These are phyloP conservation scores for Pochonia chlamydosporia DNA, from an alignment of 2,329 filamentous ascomycete genomes.

Conservation along the genomic window DNA sequence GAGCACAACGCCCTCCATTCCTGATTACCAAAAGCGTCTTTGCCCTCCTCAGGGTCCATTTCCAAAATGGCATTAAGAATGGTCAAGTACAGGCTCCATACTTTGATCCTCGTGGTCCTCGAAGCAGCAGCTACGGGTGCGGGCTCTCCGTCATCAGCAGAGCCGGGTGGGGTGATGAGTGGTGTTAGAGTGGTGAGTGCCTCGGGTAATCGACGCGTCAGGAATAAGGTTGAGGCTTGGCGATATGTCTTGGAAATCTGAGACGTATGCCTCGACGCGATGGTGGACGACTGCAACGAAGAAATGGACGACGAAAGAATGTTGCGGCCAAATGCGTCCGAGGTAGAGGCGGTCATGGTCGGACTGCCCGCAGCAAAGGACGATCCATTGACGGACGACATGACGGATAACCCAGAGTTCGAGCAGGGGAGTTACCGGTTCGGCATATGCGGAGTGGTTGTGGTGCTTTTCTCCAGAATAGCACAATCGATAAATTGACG, in stretches of 20 bases:
- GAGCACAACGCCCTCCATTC: slow-evolving; percentile 78
- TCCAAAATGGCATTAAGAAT: slow-evolving; percentile 88
- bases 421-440: background rate
- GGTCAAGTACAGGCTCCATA: slow-evolving; percentile 95
- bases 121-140: slow-evolving; percentile 77
- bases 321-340: slow-evolving; percentile 42
- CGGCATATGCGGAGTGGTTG: background rate
- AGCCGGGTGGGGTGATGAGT: slow-evolving; percentile 60
- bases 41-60: slow-evolving; percentile 83
- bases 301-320: slow-evolving; percentile 61
- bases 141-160: slow-evolving; percentile 45
- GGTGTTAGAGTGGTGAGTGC: slow-evolving; percentile 80
- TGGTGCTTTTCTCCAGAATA: background rate
- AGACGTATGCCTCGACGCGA: slow-evolving; percentile 55
- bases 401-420: slow-evolving; percentile 17
- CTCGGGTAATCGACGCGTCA: slow-evolving; percentile 89
- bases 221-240: slow-evolving; percentile 86
- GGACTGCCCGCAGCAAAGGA: slow-evolving; percentile 40
- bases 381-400: slow-evolving; percentile 40
- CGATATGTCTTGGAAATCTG: slow-evolving; percentile 90
- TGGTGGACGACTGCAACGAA: slow-evolving; percentile 59
- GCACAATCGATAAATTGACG: background rate
- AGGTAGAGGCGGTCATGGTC: slow-evolving; percentile 28
- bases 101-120: slow-evolving; percentile 79
- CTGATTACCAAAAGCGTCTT: slow-evolving; percentile 76